phyloP scores from a whole-genome alignment of 192 early-diverging fungal genomes.

The Coemansia sp. region DNA sequence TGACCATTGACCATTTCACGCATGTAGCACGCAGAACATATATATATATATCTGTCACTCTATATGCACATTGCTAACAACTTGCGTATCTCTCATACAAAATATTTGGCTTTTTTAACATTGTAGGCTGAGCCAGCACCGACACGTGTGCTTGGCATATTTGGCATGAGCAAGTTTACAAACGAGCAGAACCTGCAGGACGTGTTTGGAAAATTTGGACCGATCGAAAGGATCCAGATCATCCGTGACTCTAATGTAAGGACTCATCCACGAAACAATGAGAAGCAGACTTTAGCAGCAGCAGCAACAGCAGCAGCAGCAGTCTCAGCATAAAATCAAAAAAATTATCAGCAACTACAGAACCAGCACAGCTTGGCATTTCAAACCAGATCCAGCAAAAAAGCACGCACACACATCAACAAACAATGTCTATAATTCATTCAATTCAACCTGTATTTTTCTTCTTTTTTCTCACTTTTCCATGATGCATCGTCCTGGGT shows the following conservation, averaged over 20 bases:
- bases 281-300: slow-evolving; percentile 8
- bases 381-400: not conserved
- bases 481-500: not conserved
- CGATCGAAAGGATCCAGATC: slow-evolving; percentile 35
- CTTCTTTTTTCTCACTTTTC: not conserved
- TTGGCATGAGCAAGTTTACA: slow-evolving; percentile 56
- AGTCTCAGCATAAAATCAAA: not conserved
- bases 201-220: slow-evolving; percentile 40
- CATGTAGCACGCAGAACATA: not conserved
- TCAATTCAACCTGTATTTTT: not conserved
- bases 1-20: too few relatives aligned
- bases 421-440: not conserved
- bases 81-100: not conserved
- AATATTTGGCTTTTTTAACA: not conserved
- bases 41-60: too few relatives aligned
- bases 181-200: slow-evolving; percentile 36
- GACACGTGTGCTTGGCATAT: slow-evolving; percentile 45
- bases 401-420: not conserved
- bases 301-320: slow-evolving; percentile 10
- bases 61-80: not conserved
- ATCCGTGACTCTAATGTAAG: slow-evolving; percentile 55
- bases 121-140: slow-evolving; percentile 31
- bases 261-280: slow-evolving; percentile 16
- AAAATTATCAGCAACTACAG: too few relatives aligned
- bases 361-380: not conserved